Evolutionary conservation across 257 asterid genomes (phyloP).

Genomic region (Linaria vulgaris): DNA sequence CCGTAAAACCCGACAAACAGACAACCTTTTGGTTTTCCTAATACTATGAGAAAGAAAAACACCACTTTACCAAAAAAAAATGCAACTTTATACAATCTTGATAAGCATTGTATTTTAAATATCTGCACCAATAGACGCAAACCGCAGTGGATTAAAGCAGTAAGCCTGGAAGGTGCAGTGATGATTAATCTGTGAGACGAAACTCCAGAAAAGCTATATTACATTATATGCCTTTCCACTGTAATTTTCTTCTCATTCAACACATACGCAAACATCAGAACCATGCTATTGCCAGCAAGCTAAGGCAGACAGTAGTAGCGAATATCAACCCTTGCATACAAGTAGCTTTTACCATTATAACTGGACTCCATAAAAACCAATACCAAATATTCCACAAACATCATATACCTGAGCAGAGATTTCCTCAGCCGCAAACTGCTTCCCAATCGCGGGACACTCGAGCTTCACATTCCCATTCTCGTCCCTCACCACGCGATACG

Average conservation of each 20-base stretch:
- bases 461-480: constrained; percentile 91
- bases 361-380: too few relatives aligned
- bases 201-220: constrained; percentile 18
- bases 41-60: neutral
- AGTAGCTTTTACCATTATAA: too few relatives aligned
- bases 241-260: constrained; percentile 23
- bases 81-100: neutral
- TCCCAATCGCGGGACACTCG: constrained; percentile 87
- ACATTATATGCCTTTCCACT: constrained; percentile 22
- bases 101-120: neutral
- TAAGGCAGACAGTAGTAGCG: neutral
- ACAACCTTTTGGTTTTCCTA: neutral
- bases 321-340: neutral
- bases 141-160: constrained; percentile 28
- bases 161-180: constrained; percentile 33
- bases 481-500: constrained; percentile 74
- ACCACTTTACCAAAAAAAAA: neutral
- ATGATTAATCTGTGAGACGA: constrained; percentile 28
- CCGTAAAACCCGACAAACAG: constrained; percentile 1
- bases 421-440: constrained; percentile 88
- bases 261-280: neutral
- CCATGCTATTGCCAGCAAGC: too few relatives aligned
- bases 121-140: constrained; percentile 31
- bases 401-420: constrained; percentile 79
- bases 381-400: too few relatives aligned